phyloP scores from a whole-genome alignment of 1,284 basidiomycete genomes.

The Ceratobasidium sp. region DNA sequence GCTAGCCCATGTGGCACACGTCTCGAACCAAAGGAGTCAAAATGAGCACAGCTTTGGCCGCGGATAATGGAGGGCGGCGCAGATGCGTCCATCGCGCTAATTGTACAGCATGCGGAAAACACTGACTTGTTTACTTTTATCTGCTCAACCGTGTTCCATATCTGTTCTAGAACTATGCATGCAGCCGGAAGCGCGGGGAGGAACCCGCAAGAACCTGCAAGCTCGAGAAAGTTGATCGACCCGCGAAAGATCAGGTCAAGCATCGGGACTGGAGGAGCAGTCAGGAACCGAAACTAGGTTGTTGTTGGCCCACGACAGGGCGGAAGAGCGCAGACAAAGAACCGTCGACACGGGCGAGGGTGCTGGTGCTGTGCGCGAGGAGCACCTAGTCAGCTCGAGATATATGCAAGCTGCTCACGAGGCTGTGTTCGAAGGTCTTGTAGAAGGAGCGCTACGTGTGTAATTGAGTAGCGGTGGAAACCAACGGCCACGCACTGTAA shows the following conservation, averaged over 20 bases:
- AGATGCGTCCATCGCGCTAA: background rate
- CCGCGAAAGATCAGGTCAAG: constrained; percentile 13
- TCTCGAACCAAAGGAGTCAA: background rate
- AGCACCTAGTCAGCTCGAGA: constrained; percentile 4
- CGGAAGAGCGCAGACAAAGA: background rate
- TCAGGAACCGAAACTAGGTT: too few relatives aligned
- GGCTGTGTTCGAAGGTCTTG: constrained; percentile 17
- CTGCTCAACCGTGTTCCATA: constrained; percentile 21
- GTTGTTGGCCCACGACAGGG: background rate
- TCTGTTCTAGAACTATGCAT: constrained; percentile 17
- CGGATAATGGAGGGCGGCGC: background rate
- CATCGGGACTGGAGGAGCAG: background rate
- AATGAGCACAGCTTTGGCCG: constrained; percentile 10
- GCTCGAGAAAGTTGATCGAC: constrained; percentile 20
- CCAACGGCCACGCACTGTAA: background rate
- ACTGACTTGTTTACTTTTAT: constrained; percentile 34
- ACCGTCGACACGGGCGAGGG: background rate
- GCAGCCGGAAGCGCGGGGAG: constrained; percentile 25
- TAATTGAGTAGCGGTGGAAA: background rate
- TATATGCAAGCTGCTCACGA: constrained; percentile 2
- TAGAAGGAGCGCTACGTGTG: background rate
- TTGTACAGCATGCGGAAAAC: background rate
- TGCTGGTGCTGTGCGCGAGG: constrained; percentile 31
- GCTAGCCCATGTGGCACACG: background rate
- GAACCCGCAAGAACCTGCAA: constrained; percentile 7